Conservation (phyloP, 257 asterid genomes). For the Craterostigma plantagineum region DNA sequence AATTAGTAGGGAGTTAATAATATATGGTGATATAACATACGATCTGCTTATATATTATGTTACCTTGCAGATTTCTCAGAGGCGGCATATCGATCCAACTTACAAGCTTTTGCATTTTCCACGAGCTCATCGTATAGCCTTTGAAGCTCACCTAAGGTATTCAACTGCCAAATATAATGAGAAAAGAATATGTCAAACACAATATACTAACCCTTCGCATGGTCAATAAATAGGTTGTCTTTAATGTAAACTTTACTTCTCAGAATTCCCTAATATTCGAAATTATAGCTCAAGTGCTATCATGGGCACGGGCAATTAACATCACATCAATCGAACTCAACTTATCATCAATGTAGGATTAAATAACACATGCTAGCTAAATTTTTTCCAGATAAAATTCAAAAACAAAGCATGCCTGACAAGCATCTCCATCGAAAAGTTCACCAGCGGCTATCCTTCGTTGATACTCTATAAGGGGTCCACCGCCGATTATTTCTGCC, state of each 20-base stretch:
- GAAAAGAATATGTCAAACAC: neutral
- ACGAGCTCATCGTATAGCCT: slow-evolving; percentile 75
- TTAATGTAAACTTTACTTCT: no score
- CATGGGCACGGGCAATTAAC: no score
- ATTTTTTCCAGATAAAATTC: no score
- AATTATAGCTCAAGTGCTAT: no score
- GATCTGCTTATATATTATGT: neutral
- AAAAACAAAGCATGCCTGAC: slow-evolving; percentile 31
- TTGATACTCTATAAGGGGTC: slow-evolving; percentile 73
- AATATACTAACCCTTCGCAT: no score
- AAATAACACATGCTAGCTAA: no score
- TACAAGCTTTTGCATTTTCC: slow-evolving; percentile 55
- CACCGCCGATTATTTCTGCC: slow-evolving; percentile 40
- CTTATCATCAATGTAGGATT: neutral
- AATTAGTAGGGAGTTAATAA: neutral
- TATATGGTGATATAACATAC: neutral
- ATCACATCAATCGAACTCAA: neutral
- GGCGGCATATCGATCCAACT: slow-evolving; percentile 50
- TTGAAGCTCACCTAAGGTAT: slow-evolving; percentile 75
- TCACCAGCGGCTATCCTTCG: slow-evolving; percentile 76
- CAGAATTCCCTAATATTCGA: no score
- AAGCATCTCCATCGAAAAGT: slow-evolving; percentile 73
- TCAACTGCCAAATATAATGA: slow-evolving; percentile 26
- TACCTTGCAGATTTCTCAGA: slow-evolving; percentile 71
- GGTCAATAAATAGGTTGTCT: no score